Percentiles rank a stretch among this genome's conserved stretches.
Conservation (phyloP, 176 grass and related monocot species). For the Triticum turgidum region DNA sequence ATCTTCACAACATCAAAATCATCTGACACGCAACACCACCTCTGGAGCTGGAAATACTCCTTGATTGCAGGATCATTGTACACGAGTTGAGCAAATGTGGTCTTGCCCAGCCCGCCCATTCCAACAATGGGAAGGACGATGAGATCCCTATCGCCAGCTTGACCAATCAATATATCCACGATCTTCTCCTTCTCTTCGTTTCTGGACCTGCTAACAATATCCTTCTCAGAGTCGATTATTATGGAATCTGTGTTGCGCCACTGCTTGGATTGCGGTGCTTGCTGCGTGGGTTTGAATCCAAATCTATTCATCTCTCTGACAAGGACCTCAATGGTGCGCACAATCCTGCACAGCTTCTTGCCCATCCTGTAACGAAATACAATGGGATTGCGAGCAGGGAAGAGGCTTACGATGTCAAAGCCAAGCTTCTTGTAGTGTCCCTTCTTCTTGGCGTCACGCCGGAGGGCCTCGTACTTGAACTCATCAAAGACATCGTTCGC, state of each 20-base stretch:
- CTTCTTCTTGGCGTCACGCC: slow-evolving; percentile 27
- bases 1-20: slow-evolving; percentile 20
- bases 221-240: neutral
- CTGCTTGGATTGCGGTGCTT: neutral
- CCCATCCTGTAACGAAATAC: slow-evolving; percentile 30
- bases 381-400: neutral
- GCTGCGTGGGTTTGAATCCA: neutral
- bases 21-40: slow-evolving; percentile 45
- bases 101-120: slow-evolving; percentile 45
- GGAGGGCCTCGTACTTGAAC: slow-evolving; percentile 31
- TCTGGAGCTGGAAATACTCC: slow-evolving; percentile 6
- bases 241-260: neutral
- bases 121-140: slow-evolving; percentile 43
- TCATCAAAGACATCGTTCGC: slow-evolving; percentile 39
- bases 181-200: slow-evolving; percentile 32
- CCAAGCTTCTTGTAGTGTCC: neutral
- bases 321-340: neutral
- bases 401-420: neutral
- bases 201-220: slow-evolving; percentile 28
- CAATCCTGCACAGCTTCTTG: slow-evolving; percentile 35
- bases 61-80: slow-evolving; percentile 30
- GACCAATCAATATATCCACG: slow-evolving; percentile 2
- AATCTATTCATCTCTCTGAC: neutral
- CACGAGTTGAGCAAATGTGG: slow-evolving; percentile 34
- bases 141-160: neutral